Base-by-base conservation (phyloP, 2,329 filamentous ascomycete species). In the Ophioceras dolichostomum region DNA sequence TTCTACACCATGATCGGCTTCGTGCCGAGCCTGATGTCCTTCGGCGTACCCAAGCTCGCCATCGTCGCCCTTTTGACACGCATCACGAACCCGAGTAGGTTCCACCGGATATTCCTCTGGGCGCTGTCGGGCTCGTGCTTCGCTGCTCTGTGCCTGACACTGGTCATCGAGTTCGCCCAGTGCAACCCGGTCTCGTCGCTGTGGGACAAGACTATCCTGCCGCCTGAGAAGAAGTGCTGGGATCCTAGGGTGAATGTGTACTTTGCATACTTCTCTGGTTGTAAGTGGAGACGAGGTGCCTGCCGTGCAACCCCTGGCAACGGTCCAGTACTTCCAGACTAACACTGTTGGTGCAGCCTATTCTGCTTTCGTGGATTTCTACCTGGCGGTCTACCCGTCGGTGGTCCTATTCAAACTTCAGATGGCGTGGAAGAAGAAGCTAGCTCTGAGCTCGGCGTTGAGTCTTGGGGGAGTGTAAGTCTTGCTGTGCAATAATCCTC, bases 321-420 rank as follows among this genome's bases (percentile, higher is more conserved):
- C n/a, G n/a, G n/a, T n/a, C n/a, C n/a, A n/a, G n/a, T n/a, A n/a
- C n/a, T n/a, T n/a, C n/a, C n/a, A n/a, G n/a, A n/a, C n/a, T n/a
- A n/a, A n/a, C n/a, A n/a, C n/a, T n/a, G n/a, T n/a, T n/a, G 8
- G 8, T 39, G 0, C 20, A 38, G 29, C 30, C 7, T 33, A 32
- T 10, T 38, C 36, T 22, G 34, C 36, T 17, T 38, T 38, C 18
- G 51, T 57, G n/a, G 61, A 65, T 41, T 45, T 64, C 1, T 65
- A 65, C 36, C 52, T 65, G 5, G 60, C 62, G 13, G 42, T 62
- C 1, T 65, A 64, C 27, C 61, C 61, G 0, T 53, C 55, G 3
- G 34, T 58, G 3, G 52, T 64, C 0, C 49, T 65, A 0, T 56
- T 43, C 28, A 46, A 47, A 7, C 46, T 65, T 8, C 56, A 61